Conservation (phyloP, 768 basidiomycete genomes). For the Amanita thiersii region DNA sequence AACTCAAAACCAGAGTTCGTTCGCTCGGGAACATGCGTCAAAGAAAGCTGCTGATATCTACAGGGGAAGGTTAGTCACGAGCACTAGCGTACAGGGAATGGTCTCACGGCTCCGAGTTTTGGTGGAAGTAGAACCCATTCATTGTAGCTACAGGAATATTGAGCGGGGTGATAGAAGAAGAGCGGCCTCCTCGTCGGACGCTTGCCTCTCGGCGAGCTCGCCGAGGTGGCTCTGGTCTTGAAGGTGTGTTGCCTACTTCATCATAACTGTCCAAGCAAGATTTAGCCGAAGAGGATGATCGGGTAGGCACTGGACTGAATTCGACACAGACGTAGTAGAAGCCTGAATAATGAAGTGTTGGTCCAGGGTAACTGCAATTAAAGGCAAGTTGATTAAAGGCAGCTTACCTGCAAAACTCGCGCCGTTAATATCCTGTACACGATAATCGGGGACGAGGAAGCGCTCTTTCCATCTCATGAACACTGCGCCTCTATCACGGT, state of each 20-base stretch:
- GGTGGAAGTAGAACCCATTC: conserved; percentile 91
- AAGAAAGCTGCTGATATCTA: conserved; percentile 85
- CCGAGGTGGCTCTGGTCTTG: conserved; percentile 27
- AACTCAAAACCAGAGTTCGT: conserved; percentile 81
- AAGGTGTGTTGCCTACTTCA: conserved; percentile 16
- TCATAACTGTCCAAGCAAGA: conserved; percentile 7
- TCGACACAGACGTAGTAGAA: conserved; percentile 97
- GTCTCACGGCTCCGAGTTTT: conserved; percentile 86
- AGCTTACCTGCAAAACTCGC: conserved; percentile 87
- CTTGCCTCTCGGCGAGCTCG: conserved; percentile 40
- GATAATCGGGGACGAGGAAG: conserved; percentile 92
- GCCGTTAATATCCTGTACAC: conserved; percentile 88
- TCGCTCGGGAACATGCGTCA: conserved; percentile 69
- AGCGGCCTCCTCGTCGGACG: conserved; percentile 32
- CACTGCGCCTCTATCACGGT: conserved; percentile 70
- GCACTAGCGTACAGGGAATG: conserved; percentile 4
- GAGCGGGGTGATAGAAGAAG: conserved; percentile 40
- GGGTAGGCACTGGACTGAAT: conserved; percentile 56
- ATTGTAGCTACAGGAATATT: conserved; percentile 58
- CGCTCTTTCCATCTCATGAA: conserved; percentile 98
- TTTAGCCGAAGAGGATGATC: not conserved
- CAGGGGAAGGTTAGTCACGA: conserved; percentile 9
- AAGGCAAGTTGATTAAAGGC: not conserved
- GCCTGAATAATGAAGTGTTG: conserved; percentile 33
- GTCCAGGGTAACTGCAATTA: conserved; percentile 5